Base-by-base conservation (phyloP, 805 yeast species). In the Debaryomyces maramus region DNA sequence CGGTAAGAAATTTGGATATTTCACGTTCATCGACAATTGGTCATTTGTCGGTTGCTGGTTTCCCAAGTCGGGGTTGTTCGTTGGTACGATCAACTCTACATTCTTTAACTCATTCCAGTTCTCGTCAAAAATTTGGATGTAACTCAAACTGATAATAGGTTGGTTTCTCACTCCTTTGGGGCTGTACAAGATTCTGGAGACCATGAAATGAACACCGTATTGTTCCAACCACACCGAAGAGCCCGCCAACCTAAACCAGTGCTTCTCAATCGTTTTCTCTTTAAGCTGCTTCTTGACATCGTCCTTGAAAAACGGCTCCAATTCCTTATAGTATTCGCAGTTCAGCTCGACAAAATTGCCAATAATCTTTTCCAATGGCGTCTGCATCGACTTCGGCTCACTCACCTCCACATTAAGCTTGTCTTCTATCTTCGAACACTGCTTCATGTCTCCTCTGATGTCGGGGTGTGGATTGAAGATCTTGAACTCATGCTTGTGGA, bases 191-290 rank as follows among this genome's bases (percentile, higher is more conserved):
- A 64, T 37, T 38, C 69, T 43, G 24, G 63, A 55, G 5, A 61
- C 56, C 60, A 58, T 55, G 15, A 48, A 55, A 43, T 65, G 65
- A 7, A 61, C 55, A 7, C 63, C 53, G 36, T 53, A 63, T 11
- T 63, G 58, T 32, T 58, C 51, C 15, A 64, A 45, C 60, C 60
- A 63, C 3, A 60, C 63, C 2, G 62, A 53, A 11, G 67, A 54
- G 0, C 69, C 69, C 2, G 58, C 61, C 38, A 63, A 55, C 32
- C 60, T 52, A 35, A 50, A 53, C 70, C 70, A 65, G 38, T 57
- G 52, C 15, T 51, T 45, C 7, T 50, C 47, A n/a, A 44, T 30
- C 1, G 39, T 34, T 3, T 40, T 23, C 9, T 36, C 24, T 22
- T 39, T 20, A 10, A 50, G 26, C 16, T 46, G 47, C n/a, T 39